A percentile compares a stretch with the other conserved stretches of the same genome.
Evolutionary conservation across 2,329 filamentous ascomycete genomes (phyloP).

Genomic region (Diaporthe sp.): DNA sequence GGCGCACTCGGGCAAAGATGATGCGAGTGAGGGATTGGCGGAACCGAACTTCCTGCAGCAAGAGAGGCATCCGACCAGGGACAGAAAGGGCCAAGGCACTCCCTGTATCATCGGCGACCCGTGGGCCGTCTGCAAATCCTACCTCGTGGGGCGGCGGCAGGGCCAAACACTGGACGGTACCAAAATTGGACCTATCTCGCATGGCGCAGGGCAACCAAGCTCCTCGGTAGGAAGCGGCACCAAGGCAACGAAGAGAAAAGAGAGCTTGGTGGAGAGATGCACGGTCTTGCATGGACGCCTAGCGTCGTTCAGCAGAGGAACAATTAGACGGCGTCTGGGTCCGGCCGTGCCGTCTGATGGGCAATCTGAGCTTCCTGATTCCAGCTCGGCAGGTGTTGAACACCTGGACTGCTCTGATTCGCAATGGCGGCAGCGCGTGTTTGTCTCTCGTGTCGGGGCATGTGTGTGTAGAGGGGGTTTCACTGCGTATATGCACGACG

Average conservation of each 20-base stretch:
- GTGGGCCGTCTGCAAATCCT: neutral
- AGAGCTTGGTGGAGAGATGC: neutral
- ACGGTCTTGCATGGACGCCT: neutral
- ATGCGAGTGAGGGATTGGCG: constrained; percentile 24
- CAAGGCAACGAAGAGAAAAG: neutral
- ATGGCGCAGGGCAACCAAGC: neutral
- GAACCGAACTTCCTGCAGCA: neutral
- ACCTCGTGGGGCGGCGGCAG: neutral
- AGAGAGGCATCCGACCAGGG: constrained; percentile 25
- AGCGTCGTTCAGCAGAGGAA: neutral
- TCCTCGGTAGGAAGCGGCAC: neutral
- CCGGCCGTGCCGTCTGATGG: constrained; percentile 29
- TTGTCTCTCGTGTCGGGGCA: constrained; percentile 28
- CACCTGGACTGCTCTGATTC: constrained; percentile 15
- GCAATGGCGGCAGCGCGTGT: constrained; percentile 5
- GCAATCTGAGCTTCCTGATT: neutral
- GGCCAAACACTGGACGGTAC: neutral
- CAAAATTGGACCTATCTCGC: neutral
- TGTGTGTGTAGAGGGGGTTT: constrained; percentile 29
- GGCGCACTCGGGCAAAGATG: constrained; percentile 13
- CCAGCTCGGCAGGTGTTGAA: neutral
- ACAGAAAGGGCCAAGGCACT: constrained; percentile 23
- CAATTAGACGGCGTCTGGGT: neutral
- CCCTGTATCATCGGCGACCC: constrained; percentile 10
- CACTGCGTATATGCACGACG: constrained; percentile 25